These are phyloP conservation scores for Aspergillus thermomutatus DNA, from an alignment of 2,329 filamentous ascomycete species.

Conservation along the genomic window DNA sequence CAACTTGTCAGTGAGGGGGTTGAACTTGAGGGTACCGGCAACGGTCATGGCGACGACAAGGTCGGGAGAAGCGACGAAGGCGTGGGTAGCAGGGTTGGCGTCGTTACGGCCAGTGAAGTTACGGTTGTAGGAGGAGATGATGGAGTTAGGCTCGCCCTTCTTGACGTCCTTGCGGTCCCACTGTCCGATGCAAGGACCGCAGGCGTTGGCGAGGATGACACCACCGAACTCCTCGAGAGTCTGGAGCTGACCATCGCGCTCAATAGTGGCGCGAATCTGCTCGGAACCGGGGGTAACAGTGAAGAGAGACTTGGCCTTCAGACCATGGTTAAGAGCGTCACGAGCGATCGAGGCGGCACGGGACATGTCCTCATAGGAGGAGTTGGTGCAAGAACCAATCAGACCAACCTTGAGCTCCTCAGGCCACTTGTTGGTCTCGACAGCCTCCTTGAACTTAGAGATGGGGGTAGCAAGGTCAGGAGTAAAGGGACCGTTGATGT, in stretches of 20 bases:
- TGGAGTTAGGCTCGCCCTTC: slow-evolving; percentile 95
- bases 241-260: slow-evolving; percentile 82
- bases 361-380: slow-evolving; percentile 84
- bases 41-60: slow-evolving; percentile 82
- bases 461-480: slow-evolving; percentile 97
- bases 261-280: slow-evolving; percentile 92
- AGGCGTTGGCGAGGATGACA: slow-evolving; percentile 91
- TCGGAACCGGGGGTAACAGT: slow-evolving; percentile 95
- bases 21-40: slow-evolving; percentile 84
- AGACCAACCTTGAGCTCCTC: slow-evolving; percentile 94
- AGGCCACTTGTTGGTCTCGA: slow-evolving; percentile 93
- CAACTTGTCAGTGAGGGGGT: slow-evolving; percentile 86
- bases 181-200: slow-evolving; percentile 88
- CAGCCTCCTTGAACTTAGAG: slow-evolving; percentile 93
- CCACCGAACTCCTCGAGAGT: slow-evolving; percentile 97
- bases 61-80: slow-evolving; percentile 88
- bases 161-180: slow-evolving; percentile 93
- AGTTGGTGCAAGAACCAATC: slow-evolving; percentile 98
- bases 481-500: slow-evolving; percentile 98
- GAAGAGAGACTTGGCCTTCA: slow-evolving; percentile 93
- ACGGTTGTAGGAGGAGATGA: slow-evolving; percentile 98
- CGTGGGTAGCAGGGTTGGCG: slow-evolving; percentile 90
- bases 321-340: slow-evolving; percentile 84
- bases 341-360: slow-evolving; percentile 86
- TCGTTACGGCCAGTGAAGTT: slow-evolving; percentile 99